Conservation (phyloP, 2,329 filamentous ascomycete genomes). For the Aspergillus arachidicola region DNA sequence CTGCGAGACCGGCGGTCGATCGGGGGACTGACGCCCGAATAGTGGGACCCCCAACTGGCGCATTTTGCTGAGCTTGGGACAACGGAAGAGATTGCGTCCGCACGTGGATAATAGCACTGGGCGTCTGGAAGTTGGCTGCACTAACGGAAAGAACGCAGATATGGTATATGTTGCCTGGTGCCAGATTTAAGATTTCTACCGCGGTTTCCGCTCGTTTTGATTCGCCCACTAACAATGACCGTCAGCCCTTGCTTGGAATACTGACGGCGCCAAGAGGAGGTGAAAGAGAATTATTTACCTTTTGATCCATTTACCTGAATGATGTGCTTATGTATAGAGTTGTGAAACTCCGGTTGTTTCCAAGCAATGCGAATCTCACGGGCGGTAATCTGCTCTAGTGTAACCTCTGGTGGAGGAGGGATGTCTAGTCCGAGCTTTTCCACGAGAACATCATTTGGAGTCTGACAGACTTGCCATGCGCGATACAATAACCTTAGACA, state of each 20-base stretch:
- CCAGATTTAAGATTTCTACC: conserved; percentile 87
- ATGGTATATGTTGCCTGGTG: conserved; percentile 87
- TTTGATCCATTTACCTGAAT: conserved; percentile 93
- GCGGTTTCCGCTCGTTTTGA: conserved; percentile 78
- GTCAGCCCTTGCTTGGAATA: conserved; percentile 17
- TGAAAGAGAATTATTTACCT: conserved; percentile 54
- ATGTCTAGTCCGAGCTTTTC: conserved; percentile 92
- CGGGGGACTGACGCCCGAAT: conserved; percentile 58
- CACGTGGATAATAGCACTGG: conserved; percentile 81
- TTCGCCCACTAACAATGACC: conserved; percentile 68
- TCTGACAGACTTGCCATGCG: conserved; percentile 84
- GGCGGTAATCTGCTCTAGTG: conserved; percentile 82
- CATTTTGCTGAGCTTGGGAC: conserved; percentile 39
- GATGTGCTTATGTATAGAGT: conserved; percentile 79
- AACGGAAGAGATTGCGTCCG: conserved; percentile 65
- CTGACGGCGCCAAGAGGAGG: conserved; percentile 6
- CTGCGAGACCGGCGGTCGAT: conserved; percentile 57
- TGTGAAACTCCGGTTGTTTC: conserved; percentile 70
- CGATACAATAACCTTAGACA: conserved; percentile 74
- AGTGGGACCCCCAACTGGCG: conserved; percentile 37
- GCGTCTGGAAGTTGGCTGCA: conserved; percentile 87
- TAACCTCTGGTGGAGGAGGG: conserved; percentile 84
- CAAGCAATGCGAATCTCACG: conserved; percentile 90
- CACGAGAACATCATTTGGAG: conserved; percentile 87
- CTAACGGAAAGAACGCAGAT: conserved; percentile 91